A percentile compares a stretch with the other conserved stretches of the same genome.
phyloP scores from a whole-genome alignment of 2,329 filamentous ascomycete species.

The Diplocarpon mali region DNA sequence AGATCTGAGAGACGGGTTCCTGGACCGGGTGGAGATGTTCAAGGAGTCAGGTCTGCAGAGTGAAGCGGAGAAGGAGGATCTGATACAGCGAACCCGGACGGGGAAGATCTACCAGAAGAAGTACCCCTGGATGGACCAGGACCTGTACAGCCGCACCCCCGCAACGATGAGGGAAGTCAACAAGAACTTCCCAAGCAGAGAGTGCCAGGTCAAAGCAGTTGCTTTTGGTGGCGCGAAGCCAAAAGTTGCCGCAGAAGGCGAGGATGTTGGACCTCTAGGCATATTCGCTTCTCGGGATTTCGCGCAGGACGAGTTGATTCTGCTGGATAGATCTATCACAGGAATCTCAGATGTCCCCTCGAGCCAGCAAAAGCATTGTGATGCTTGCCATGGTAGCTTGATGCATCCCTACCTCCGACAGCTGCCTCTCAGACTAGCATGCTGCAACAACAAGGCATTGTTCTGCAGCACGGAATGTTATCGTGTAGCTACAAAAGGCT shows the following conservation, averaged over 20 bases:
- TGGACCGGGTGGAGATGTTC: constrained; percentile 3
- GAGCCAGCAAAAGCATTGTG: constrained; percentile 14
- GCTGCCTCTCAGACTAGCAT: constrained; percentile 6
- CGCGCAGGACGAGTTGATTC: constrained; percentile 14
- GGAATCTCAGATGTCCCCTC: constrained; percentile 11
- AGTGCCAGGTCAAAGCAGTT: constrained; percentile 12
- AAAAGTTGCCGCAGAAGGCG: constrained; percentile 2
- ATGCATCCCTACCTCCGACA: constrained; percentile 7
- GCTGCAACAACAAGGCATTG: constrained; percentile 16
- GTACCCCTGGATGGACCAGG: constrained; percentile 23
- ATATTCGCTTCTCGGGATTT: constrained; percentile 22
- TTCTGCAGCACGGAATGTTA: constrained; percentile 19
- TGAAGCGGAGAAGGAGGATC: background rate
- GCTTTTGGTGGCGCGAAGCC: constrained; percentile 10
- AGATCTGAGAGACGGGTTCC: constrained; percentile 6
- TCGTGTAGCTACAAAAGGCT: constrained; percentile 11
- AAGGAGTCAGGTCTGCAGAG: background rate
- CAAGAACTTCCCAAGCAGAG: background rate
- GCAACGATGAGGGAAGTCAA: constrained; percentile 16
- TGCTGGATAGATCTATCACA: constrained; percentile 16
- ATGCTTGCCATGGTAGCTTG: constrained; percentile 20
- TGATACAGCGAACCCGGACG: background rate
- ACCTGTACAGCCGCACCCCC: constrained; percentile 13
- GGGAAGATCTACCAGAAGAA: constrained; percentile 18
- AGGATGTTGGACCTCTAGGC: constrained; percentile 22